Evolutionary conservation across 257 asterid species (phyloP), one percentile per base, ranked within the genome.

Genomic region (Eustoma russellianum): DNA sequence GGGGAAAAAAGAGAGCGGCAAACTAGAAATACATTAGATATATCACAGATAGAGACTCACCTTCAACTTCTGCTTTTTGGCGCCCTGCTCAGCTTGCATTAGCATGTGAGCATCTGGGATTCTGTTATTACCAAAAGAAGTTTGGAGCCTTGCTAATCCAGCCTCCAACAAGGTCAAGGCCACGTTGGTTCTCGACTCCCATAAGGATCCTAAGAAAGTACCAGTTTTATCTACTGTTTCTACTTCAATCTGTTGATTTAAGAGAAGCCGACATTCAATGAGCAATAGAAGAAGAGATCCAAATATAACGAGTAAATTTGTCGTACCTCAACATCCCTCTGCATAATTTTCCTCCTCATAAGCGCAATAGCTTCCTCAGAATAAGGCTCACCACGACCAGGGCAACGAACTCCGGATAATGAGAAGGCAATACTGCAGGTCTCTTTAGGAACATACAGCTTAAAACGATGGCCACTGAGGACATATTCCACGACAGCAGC

Each of bases 341-440:
- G 99, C 99, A 92, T 88, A 69, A 92, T 88, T 73, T 79, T 88
- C 66, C 95, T 72, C 78, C 99, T 81, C 99, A 92, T 88, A 49
- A 92, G 74, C 16, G 99, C 94, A 75, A 92, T 88, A 58, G 99
- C 99, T 61, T 85, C 99, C 4, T 92, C 93, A 48, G 99, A 88
- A 60, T 70, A 85, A 16, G 91, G 94, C 68, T 92, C 97, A 16
- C 67, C 85, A 41, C 99, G 97, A 48, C 94, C 99, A 5, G 99
- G 97, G 52, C 99, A 92, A 70, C 99, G 77, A 51, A 92, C 99
- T 48, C 99, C 99, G 52, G 99, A 92, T 34, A 88, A 74, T 12
- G 99, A 79, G 65, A 92, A 76, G 55, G 97, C 99, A 62, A 88
- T 62, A 66, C 85, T 85, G 78, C 99, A 92, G 19, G 99, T 88